Evolutionary conservation across 2,329 filamentous ascomycete species (phyloP), one percentile per base, ranked within the genome.

Genomic region (Paecilomyces fulvus): DNA sequence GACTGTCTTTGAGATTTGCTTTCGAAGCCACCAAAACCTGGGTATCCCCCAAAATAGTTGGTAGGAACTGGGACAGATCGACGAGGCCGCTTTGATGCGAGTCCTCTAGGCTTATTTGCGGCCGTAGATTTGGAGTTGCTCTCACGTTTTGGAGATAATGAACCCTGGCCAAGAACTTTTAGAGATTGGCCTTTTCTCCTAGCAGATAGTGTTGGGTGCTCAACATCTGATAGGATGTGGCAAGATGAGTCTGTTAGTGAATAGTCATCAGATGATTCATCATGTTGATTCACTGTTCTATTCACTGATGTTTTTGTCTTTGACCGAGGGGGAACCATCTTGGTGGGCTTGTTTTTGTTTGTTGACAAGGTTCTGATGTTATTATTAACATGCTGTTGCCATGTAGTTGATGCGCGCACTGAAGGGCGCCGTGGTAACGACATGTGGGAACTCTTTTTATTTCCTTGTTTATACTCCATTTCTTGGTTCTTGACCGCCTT

Each of bases 41-140:
- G 55, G 6, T 59, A 30, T 30, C 56, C 63, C 12, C 63, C 56
- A 51, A 67, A 73, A 52, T 74, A 74, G 20, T 73, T 73, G 1
- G 14, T 49, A 2, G 70, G 68, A 3, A 61, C 64, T 5, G 53
- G 63, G 55, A 60, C 64, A 33, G 61, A 56, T 17, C 71, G 66
- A 54, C 56, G 51, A 30, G 70, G 68, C 3, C 71, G 68, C 33
- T 66, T 66, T 17, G 37, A 23, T 33, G 48, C 25, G 20, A 48
- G 31, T 14, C 28, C 37, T 7, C 3, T 49, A 11, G 30, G 30
- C 10, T 23, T 20, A 21, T 43, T 43, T 9, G 37, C 14, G 6
- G 33, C 33, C 8, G 31, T n/a, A n/a, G 14, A 33, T 10, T 37
- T 51, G 25, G 43, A 17, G 12, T 12, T 37, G n/a, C n/a, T n/a